Conservation (phyloP, 129 eudicot species). For the Pseudognaphalium luteoalbum region DNA sequence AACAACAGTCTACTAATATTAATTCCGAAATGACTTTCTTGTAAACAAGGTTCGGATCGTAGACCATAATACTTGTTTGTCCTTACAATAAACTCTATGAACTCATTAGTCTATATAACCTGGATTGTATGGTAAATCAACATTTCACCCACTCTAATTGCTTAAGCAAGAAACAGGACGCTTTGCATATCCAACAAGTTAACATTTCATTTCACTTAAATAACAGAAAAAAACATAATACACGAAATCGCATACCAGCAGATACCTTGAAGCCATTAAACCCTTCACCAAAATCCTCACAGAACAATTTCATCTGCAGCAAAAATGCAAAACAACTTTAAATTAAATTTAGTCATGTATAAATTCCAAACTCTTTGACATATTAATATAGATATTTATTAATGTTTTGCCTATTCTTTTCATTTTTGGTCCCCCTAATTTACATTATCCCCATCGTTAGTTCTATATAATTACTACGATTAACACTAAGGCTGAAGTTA, state of each 20-base stretch:
- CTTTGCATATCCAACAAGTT: background rate
- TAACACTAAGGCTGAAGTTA: background rate
- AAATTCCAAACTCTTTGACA: too few relatives aligned
- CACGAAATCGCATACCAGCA: constrained; percentile 63
- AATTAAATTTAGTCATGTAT: background rate
- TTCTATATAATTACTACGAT: too few relatives aligned
- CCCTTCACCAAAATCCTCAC: constrained; percentile 75
- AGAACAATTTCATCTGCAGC: constrained; percentile 69
- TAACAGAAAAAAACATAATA: constrained; percentile 8
- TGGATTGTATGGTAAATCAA: background rate
- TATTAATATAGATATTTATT: too few relatives aligned
- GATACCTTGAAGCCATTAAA: constrained; percentile 71
- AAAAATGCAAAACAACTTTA: constrained; percentile 11
- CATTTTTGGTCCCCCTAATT: background rate
- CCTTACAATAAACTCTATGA: background rate
- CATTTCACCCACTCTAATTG: background rate
- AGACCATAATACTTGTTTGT: constrained; percentile 1
- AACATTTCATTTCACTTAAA: background rate
- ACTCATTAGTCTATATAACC: background rate
- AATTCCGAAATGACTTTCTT: background rate
- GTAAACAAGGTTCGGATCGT: background rate
- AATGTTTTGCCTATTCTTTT: background rate
- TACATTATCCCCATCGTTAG: background rate
- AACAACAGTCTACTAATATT: background rate
- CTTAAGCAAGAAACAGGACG: background rate